Conservation (phyloP, 257 asterid species). For the Petrea volubilis region DNA sequence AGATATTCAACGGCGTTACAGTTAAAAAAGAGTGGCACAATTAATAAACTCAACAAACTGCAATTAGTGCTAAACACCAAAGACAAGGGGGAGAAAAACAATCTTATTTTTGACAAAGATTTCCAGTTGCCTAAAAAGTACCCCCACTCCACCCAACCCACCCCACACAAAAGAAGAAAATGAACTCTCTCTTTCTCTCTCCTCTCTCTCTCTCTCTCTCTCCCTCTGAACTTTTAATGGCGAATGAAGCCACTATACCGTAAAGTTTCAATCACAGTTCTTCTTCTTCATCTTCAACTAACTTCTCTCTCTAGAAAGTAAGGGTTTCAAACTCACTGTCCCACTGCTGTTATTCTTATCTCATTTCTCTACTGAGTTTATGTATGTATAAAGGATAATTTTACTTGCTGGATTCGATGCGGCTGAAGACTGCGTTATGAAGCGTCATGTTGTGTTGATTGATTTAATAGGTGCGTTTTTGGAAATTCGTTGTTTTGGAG, state of each 20-base stretch:
- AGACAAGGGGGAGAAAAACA: background rate
- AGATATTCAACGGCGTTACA: background rate
- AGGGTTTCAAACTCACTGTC: background rate
- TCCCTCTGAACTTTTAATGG: conserved; percentile 24
- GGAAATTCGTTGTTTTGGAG: background rate
- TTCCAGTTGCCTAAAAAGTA: conserved; percentile 18
- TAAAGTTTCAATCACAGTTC: conserved; percentile 26
- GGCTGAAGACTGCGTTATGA: conserved; percentile 1
- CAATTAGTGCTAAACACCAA: conserved; percentile 8
- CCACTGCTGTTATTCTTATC: background rate
- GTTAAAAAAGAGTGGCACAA: background rate
- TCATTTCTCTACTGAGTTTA: background rate
- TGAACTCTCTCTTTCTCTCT: background rate
- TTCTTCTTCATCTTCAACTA: conserved; percentile 22
- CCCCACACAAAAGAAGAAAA: background rate
- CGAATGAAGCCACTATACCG: conserved; percentile 16
- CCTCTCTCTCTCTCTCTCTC: conserved; percentile 22
- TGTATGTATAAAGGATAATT: background rate
- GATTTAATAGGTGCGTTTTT: conserved; percentile 17
- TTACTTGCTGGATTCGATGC: conserved; percentile 23
- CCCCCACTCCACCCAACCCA: background rate
- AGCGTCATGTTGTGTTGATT: conserved; percentile 12
- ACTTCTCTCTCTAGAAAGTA: conserved; percentile 4
- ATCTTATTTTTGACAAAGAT: conserved; percentile 17
- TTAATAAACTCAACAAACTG: background rate